phyloP scores from a whole-genome alignment of 2,329 filamentous ascomycete species.

The Fusarium nisikadoi region DNA sequence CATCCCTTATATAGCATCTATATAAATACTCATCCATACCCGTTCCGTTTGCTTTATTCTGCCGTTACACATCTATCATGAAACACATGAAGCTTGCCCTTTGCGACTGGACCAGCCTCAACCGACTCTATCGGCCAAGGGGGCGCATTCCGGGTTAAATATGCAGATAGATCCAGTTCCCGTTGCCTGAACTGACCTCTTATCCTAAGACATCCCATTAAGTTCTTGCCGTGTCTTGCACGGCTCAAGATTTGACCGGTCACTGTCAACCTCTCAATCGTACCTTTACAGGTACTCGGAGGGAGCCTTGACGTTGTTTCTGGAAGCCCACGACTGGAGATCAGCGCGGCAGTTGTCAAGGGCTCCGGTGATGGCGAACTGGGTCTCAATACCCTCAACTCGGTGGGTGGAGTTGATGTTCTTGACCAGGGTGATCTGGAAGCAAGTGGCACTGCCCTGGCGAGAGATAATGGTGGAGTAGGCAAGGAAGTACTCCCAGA shows the following conservation, averaged over 20 bases:
- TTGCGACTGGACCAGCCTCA: slow-evolving; percentile 40
- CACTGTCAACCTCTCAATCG: background rate
- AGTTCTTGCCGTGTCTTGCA: background rate
- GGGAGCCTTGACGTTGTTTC: slow-evolving; percentile 51
- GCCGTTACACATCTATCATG: slow-evolving; percentile 35
- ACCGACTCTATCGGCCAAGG: slow-evolving; percentile 20
- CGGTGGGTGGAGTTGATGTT: slow-evolving; percentile 92
- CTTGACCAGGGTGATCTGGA: slow-evolving; percentile 89
- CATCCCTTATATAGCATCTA: slow-evolving; percentile 22
- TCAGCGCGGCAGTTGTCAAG: slow-evolving; percentile 52
- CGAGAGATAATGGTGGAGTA: slow-evolving; percentile 87
- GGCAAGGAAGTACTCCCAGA: slow-evolving; percentile 94
- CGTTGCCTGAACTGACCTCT: slow-evolving; percentile 3
- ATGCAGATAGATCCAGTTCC: slow-evolving; percentile 37
- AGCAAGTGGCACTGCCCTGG: slow-evolving; percentile 88
- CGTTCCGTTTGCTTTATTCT: slow-evolving; percentile 12
- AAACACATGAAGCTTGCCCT: slow-evolving; percentile 39
- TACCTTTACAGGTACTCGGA: slow-evolving; percentile 43
- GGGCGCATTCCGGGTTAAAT: slow-evolving; percentile 41
- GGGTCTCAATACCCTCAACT: slow-evolving; percentile 77
- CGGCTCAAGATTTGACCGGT: background rate
- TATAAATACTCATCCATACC: background rate
- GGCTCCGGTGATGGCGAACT: slow-evolving; percentile 76
- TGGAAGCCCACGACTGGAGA: slow-evolving; percentile 50
- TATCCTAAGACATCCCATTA: background rate